Evolutionary conservation across 2,329 filamentous ascomycete species (phyloP), one percentile per base, ranked within the genome.

Genomic region (Phaeosphaeriaceae sp.): DNA sequence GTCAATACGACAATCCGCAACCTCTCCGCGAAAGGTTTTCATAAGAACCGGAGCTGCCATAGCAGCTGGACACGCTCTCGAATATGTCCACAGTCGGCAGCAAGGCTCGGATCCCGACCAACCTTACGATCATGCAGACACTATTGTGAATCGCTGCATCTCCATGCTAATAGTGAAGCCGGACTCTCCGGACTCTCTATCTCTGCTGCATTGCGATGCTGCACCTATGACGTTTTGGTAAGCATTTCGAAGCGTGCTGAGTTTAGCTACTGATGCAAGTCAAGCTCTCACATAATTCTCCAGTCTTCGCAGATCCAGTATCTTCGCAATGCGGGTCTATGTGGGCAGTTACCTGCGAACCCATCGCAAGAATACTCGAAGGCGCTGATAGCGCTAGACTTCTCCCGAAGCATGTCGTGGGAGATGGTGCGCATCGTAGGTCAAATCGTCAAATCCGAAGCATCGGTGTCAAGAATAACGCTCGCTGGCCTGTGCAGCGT

Each of bases 361-460:
- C 40, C 56, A 20, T 41, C 50, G 10, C 40, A 53, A 9, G 53
- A 49, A 1, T 48, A 53, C 19, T 21, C 24, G 0, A 66, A 60
- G 24, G 56, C 58, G 3, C 48, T 57, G 19, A 44, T 63, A 20
- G 56, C 63, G 11, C 56, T 61, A 3, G 54, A 60, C 5, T 54
- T 52, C 21, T 63, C 63, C 17, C 52, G 60, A 10, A 54, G 54
- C 40, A 65, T 66, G 63, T 60, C 63, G 1, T 62, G 63, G 58
- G 60, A 63, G 17, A 63, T 62, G 58, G 58, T 63, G 10, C 31
- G 48, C 27, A 56, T 61, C 7, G 60, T 53, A 4, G 52, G 60
- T 3, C 25, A 44, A 15, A 52, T 54, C 20, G 52, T 63, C 17
- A 15, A 31, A 10, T 50, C 9, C 10, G 56, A 58, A n/a, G 50